Conservation (phyloP, 306 rosid species). For the Cicer chorassanicum region DNA sequence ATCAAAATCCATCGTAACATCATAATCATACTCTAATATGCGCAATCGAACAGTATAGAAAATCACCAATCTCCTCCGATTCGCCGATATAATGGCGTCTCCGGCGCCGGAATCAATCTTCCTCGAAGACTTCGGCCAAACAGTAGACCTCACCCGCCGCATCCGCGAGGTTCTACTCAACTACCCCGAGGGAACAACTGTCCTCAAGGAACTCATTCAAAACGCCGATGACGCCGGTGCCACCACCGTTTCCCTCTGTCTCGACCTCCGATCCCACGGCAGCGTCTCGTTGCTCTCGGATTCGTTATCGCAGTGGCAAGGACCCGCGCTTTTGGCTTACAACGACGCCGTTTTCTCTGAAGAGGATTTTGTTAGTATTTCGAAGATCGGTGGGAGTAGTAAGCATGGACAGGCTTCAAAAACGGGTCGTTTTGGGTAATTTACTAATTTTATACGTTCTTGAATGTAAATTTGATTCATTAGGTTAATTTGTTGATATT, state of each 20-base stretch:
- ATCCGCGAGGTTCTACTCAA: slow-evolving; percentile 91
- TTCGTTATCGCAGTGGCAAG: slow-evolving; percentile 85
- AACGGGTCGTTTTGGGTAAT: slow-evolving; percentile 97
- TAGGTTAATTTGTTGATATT: neutral
- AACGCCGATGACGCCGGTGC: slow-evolving; percentile 99
- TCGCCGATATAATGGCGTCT: slow-evolving; percentile 50
- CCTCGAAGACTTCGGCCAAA: slow-evolving; percentile 94
- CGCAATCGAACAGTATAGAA: slow-evolving; percentile 14
- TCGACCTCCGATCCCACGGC: slow-evolving; percentile 76
- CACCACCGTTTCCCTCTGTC: slow-evolving; percentile 77
- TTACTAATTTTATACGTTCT: neutral
- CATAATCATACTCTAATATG: slow-evolving; percentile 15
- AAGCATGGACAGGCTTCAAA: slow-evolving; percentile 84
- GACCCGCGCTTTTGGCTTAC: slow-evolving; percentile 84
- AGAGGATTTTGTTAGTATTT: slow-evolving; percentile 89
- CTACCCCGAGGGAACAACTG: slow-evolving; percentile 98
- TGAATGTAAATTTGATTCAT: neutral
- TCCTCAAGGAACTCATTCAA: slow-evolving; percentile 90
- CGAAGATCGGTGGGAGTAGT: slow-evolving; percentile 91
- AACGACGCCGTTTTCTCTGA: slow-evolving; percentile 87
- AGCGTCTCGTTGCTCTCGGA: slow-evolving; percentile 61
- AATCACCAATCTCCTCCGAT: slow-evolving; percentile 28
- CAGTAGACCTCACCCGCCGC: slow-evolving; percentile 95
- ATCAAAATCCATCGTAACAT: neutral
- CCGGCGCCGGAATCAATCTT: slow-evolving; percentile 66